Evolutionary conservation across 2,329 filamentous ascomycete genomes (phyloP), one percentile per base, ranked within the genome.

Genomic region (Neocatenulostroma microsporum): DNA sequence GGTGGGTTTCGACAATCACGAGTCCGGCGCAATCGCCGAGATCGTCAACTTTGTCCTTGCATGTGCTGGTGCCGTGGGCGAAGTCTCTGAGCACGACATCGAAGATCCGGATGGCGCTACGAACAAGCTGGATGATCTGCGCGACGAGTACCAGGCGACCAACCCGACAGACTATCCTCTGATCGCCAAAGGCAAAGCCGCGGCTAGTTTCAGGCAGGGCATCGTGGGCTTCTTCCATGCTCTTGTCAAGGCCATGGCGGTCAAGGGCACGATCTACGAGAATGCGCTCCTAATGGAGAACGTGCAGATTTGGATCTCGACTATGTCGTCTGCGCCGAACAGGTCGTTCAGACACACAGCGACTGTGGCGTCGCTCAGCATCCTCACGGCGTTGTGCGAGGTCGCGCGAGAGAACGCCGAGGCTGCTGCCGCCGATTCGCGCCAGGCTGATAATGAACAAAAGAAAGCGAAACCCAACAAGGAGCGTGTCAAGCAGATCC

Each of bases 321-420:
- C 84, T 41, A 85, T 98, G 82, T 91, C 89, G 3, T 91, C 86
- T 4, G 88, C 87, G 0, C 74, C 78, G 3, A 80, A 89, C 44
- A 79, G 91, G 37, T 87, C 91, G 2, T 95, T 98, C 62, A 77
- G 91, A 46, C 91, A 98, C 61, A 98, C 91, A 0, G 84, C 88
- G 1, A 94, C 89, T 2, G 80, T 91, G 0, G 80, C 89, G 17
- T 81, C 84, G 1, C 67, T 96, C 21, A 74, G 84, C 12, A 81
- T 94, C 46, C 81, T 84, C 38, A 85, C 78, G 21, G 77, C 84
- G 1, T 68, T 96, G 18, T 88, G 86, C 45, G 71, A 76, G 30
- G 71, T 89, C 21, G 83, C 82, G 9, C 75, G 75, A 36, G 76
- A 80, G 21, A 72, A 91, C 19, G 78, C 82, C 31, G 73, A 80